Conservation (phyloP, 176 grass and related monocot species). For the Chrysopogon serrulatus region DNA sequence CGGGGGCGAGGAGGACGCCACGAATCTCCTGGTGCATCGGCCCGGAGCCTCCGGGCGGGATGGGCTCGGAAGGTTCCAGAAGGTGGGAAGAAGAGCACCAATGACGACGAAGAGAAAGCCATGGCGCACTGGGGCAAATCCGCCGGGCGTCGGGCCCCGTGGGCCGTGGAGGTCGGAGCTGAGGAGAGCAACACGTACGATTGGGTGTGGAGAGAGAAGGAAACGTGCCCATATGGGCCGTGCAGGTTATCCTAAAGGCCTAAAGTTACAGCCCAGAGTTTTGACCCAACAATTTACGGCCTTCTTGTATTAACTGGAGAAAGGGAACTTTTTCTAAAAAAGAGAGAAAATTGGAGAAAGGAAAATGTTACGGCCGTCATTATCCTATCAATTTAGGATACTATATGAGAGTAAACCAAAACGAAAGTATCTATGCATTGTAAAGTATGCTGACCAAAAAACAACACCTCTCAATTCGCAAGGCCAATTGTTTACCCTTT, state of each 20-base stretch:
- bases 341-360: no score
- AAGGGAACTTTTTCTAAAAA: no score
- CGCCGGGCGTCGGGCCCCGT: background rate
- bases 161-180: background rate
- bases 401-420: no score
- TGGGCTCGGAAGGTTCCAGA: background rate
- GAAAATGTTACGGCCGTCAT: no score
- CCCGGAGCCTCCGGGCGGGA: background rate
- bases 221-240: background rate
- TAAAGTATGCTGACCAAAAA: no score
- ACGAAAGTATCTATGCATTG: no score
- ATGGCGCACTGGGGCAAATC: background rate
- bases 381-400: no score
- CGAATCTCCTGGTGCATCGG: background rate
- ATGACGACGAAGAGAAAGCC: conserved; percentile 14
- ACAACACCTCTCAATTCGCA: no score
- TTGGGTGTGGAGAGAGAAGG: background rate
- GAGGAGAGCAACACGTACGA: background rate
- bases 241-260: background rate
- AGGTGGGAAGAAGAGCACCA: conserved; percentile 1
- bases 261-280: background rate
- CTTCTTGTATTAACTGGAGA: background rate
- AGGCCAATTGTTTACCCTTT: no score
- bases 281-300: background rate
- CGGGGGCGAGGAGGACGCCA: background rate